Evolutionary conservation across 129 eudicot species (phyloP).

Genomic region (Artemisia tridentata): DNA sequence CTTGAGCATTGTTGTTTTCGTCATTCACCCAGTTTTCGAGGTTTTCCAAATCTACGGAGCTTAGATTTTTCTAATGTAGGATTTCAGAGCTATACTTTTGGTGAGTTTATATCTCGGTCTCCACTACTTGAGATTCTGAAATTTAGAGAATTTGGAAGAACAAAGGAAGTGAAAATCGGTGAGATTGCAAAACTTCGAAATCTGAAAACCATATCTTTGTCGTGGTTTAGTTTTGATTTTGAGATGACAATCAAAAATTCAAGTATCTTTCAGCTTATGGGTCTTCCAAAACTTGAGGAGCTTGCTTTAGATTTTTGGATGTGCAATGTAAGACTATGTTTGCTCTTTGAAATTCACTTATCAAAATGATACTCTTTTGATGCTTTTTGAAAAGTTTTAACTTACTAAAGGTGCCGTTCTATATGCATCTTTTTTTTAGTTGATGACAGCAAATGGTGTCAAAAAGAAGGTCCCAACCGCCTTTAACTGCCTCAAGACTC

Average conservation of each 20-base stretch:
- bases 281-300: neutral
- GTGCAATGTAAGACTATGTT: neutral
- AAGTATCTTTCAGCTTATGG: neutral
- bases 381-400: neutral
- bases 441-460: neutral
- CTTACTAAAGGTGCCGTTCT: neutral
- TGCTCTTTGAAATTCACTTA: neutral
- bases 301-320: neutral
- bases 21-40: slow-evolving; percentile 1
- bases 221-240: no score
- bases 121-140: slow-evolving; percentile 22
- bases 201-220: neutral
- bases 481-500: slow-evolving; percentile 14
- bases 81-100: neutral
- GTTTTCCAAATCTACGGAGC: slow-evolving; percentile 22
- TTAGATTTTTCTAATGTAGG: neutral
- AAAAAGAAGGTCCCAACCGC: neutral
- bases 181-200: slow-evolving; percentile 17
- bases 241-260: neutral
- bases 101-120: neutral
- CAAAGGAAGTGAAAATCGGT: neutral
- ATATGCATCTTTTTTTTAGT: slow-evolving; percentile 2
- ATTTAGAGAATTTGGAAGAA: neutral
- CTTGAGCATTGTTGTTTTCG: neutral
- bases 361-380: neutral